A percentile compares a stretch with the other conserved stretches of the same genome.
These are phyloP conservation scores for Karstenula rhodostoma DNA, from an alignment of 2,329 filamentous ascomycete species.

Conservation along the genomic window DNA sequence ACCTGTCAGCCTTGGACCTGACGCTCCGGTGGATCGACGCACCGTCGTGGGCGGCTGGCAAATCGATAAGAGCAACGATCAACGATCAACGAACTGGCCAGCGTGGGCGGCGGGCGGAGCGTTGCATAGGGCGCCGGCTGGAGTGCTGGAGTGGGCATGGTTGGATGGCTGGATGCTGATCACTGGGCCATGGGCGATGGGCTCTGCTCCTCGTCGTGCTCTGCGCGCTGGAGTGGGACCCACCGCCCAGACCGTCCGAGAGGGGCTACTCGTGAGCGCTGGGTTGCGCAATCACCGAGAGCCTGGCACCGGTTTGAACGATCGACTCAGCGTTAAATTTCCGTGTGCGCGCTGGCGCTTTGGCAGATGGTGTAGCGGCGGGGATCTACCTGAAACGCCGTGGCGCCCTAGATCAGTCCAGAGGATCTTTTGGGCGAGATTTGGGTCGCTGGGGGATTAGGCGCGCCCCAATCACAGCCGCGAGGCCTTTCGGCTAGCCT, in stretches of 20 bases:
- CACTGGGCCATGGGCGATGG: constrained; percentile 22
- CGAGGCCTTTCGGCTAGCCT: constrained; percentile 7
- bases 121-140: constrained; percentile 28
- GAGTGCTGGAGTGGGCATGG: too few species aligned
- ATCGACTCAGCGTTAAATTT: constrained; percentile 47
- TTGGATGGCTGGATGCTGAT: constrained; percentile 30
- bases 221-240: constrained; percentile 13
- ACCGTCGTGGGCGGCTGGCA: constrained; percentile 43
- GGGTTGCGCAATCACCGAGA: constrained; percentile 52
- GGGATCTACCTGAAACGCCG: constrained; percentile 38
- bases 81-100: constrained; percentile 35
- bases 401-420: constrained; percentile 43
- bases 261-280: constrained; percentile 31
- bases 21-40: constrained; percentile 43
- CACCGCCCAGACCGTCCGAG: constrained; percentile 15
- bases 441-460: constrained; percentile 29
- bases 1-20: constrained; percentile 46
- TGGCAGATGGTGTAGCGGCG: constrained; percentile 37
- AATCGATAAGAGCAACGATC: constrained; percentile 50
- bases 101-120: constrained; percentile 27
- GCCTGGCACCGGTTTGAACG: constrained; percentile 45
- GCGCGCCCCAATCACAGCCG: constrained; percentile 33
- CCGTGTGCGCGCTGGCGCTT: constrained; percentile 39
- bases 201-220: constrained; percentile 30
- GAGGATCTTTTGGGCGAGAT: constrained; percentile 41